A percentile compares a stretch with the other conserved stretches of the same genome.
phyloP scores from a whole-genome alignment of 805 yeast genomes.

The Wickerhamiella sorbophila region DNA sequence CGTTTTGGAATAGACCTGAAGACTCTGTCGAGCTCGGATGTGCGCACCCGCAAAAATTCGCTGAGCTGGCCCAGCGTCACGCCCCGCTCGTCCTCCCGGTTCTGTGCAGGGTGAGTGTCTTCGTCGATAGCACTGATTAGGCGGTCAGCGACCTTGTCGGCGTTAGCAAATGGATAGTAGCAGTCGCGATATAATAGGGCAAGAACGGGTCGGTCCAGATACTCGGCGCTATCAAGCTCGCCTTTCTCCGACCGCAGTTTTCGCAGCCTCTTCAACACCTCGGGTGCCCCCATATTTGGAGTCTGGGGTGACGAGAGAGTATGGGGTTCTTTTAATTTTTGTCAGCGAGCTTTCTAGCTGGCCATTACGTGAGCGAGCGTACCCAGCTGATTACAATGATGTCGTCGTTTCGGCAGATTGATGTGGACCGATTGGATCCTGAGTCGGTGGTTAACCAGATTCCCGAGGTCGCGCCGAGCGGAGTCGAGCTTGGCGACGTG shows the following conservation, averaged over 20 bases:
- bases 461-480: conserved; percentile 47
- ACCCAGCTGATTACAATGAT: too few species aligned
- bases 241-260: background rate
- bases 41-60: background rate
- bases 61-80: background rate
- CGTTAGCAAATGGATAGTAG: conserved; percentile 1
- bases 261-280: background rate
- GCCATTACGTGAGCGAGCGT: too few species aligned
- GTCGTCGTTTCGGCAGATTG: conserved; percentile 53
- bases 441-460: conserved; percentile 49
- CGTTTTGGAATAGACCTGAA: background rate
- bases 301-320: background rate
- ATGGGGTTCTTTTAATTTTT: background rate
- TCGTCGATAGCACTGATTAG: background rate
- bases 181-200: conserved; percentile 1
- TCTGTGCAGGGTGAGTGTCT: background rate
- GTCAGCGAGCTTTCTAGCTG: too few species aligned
- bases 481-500: conserved; percentile 40
- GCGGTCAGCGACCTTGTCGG: conserved; percentile 1
- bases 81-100: background rate
- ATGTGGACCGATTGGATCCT: conserved; percentile 81
- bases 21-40: conserved; percentile 2
- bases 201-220: conserved; percentile 1
- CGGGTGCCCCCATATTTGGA: background rate
- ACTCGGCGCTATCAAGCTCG: background rate